These are phyloP conservation scores for Lecanicillium sp. DNA, from an alignment of 2,329 filamentous ascomycete genomes.

Conservation along the genomic window DNA sequence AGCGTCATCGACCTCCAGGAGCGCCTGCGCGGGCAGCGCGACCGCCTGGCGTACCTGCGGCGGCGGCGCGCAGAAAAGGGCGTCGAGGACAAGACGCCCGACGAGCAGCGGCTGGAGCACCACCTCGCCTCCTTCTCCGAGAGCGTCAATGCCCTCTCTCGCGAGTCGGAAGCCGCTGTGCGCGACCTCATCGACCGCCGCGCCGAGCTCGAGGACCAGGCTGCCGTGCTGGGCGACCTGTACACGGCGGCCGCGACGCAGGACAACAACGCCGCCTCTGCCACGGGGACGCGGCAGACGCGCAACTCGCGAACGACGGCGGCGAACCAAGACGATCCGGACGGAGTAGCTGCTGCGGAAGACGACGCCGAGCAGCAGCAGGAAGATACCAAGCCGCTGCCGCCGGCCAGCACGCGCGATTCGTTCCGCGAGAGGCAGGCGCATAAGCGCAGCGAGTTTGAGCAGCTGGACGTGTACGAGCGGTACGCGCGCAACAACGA, in stretches of 20 bases:
- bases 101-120: conserved; percentile 29
- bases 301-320: conserved; percentile 10
- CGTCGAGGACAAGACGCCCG: conserved; percentile 22
- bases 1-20: conserved; percentile 45
- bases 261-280: not conserved
- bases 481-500: conserved; percentile 51
- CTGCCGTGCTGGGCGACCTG: conserved; percentile 28
- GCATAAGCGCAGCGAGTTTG: conserved; percentile 34
- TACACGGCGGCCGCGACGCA: conserved; percentile 17
- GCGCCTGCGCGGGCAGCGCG: conserved; percentile 27
- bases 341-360: conserved; percentile 16
- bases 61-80: conserved; percentile 30
- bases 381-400: conserved; percentile 14
- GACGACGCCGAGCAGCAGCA: conserved; percentile 19
- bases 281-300: conserved; percentile 4
- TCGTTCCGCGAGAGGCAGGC: conserved; percentile 28
- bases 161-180: conserved; percentile 36
- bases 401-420: conserved; percentile 18
- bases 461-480: conserved; percentile 29
- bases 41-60: conserved; percentile 21
- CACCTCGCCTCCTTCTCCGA: conserved; percentile 31
- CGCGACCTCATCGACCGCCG: conserved; percentile 42
- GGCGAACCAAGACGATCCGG: conserved; percentile 9
- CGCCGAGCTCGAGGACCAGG: conserved; percentile 42
- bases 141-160: conserved; percentile 34